Base-by-base conservation (phyloP, 2,329 filamentous ascomycete genomes). In the Xylariaceae sp. region DNA sequence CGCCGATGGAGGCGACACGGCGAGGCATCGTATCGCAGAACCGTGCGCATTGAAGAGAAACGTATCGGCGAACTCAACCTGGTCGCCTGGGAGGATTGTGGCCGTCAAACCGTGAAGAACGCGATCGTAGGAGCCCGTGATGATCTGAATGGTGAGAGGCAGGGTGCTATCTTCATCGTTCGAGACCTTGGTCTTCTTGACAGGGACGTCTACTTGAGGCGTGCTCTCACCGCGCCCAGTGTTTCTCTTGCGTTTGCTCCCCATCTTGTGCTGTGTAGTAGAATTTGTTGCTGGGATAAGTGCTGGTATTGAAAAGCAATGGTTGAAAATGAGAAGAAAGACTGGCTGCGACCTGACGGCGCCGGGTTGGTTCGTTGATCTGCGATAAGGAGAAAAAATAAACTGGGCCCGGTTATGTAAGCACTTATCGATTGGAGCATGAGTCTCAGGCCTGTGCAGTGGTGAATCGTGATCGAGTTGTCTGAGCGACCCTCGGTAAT, bases 21-120 rank as follows among this genome's bases (percentile, higher is more conserved):
- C 91, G 39, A 99, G 81, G 72, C 90, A 95, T 68, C 92, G 88
- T 72, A 99, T 90, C 3, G 94, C 88, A 10, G 92, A 95, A 58
- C 86, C 82, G 76, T 99, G 94, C 11, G 94, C 92, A 71, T 92
- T 90, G 82, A 99, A 97, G 59, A 99, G 83, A 74, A 99, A 99
- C 0, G 90, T 93, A 74, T 97, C 93, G 65, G 90, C 84, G 71
- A 97, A 97, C 55, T 86, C 80, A 57, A 87, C 79, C 13, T 79
- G 71, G 56, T 72, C 65, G 48, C 73, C 67, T 57, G 69, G 71
- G 23, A 82, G 78, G 55, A 96, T 78, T 1, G 85, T 85, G n/a
- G 89, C 92, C 6, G 89, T 90, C 68, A 97, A 82, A 61, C 94
- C 94, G 73, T 99, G 94, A 17, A 99, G 82, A 53, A 95, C 86